Percentiles rank a stretch among this genome's conserved stretches.
These are phyloP conservation scores for Plectosphaerella sp. DNA, from an alignment of 2,329 filamentous ascomycete genomes.

Conservation along the genomic window DNA sequence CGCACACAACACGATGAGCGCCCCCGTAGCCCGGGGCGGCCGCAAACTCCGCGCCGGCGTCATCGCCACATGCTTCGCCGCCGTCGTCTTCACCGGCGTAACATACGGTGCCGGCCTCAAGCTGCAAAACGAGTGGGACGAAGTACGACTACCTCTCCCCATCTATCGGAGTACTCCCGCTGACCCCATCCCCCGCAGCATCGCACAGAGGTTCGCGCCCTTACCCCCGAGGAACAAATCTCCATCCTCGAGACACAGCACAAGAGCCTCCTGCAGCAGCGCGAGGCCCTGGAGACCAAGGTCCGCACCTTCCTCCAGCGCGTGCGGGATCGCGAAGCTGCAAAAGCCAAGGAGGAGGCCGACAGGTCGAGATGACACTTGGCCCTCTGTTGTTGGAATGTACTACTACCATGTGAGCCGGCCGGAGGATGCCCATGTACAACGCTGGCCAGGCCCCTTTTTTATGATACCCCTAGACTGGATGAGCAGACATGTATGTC, in stretches of 20 bases:
- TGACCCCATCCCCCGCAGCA: conserved; percentile 16
- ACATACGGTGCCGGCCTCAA: conserved; percentile 46
- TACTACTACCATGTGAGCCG: no score
- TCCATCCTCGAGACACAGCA: conserved; percentile 37
- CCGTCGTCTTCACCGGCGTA: conserved; percentile 40
- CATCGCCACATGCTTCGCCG: conserved; percentile 38
- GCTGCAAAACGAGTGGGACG: conserved; percentile 39
- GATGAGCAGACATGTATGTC: no score
- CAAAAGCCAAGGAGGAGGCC: conserved; percentile 3
- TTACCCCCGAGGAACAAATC: conserved; percentile 38
- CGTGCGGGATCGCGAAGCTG: conserved; percentile 29
- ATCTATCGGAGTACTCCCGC: background rate
- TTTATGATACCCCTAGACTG: no score
- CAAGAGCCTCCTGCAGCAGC: conserved; percentile 31
- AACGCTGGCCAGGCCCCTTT: no score
- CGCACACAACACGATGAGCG: conserved; percentile 8
- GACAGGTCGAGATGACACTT: background rate
- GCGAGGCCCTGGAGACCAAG: conserved; percentile 34
- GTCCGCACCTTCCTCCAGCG: conserved; percentile 32
- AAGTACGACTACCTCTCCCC: conserved; percentile 23
- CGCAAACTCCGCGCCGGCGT: conserved; percentile 17
- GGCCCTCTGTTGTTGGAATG: no score
- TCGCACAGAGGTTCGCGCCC: conserved; percentile 29
- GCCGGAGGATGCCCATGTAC: no score
- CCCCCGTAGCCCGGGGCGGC: conserved; percentile 5